These are phyloP conservation scores for Didymella pinodella DNA, from an alignment of 2,329 filamentous ascomycete genomes.

Conservation along the genomic window DNA sequence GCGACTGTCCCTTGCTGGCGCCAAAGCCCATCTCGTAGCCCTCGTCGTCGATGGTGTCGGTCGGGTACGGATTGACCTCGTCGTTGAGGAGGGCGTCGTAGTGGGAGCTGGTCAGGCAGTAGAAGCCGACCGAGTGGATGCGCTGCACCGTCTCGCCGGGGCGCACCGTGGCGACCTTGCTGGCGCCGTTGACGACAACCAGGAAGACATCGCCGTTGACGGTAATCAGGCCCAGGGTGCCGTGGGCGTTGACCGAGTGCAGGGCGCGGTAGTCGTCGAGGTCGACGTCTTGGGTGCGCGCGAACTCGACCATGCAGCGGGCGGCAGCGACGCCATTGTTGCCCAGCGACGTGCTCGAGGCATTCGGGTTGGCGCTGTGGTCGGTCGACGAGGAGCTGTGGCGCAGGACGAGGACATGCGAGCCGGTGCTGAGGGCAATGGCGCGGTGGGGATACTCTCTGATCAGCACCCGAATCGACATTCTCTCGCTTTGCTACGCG, in stretches of 20 bases:
- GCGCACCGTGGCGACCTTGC: constrained; percentile 79
- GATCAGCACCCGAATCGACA: constrained; percentile 76
- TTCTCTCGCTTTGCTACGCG: constrained; percentile 26
- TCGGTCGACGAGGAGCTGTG: constrained; percentile 74
- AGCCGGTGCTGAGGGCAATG: constrained; percentile 81
- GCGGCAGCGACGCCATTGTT: constrained; percentile 51
- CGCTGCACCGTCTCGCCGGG: constrained; percentile 89
- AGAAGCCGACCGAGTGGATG: constrained; percentile 87
- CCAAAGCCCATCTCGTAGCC: constrained; percentile 60
- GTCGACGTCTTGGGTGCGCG: constrained; percentile 68
- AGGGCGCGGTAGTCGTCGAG: constrained; percentile 79
- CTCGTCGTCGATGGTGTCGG: constrained; percentile 62
- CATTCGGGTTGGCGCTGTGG: constrained; percentile 52
- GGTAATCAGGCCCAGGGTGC: constrained; percentile 87
- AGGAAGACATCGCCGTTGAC: constrained; percentile 87
- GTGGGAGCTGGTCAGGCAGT: constrained; percentile 85
- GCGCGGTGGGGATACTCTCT: constrained; percentile 87
- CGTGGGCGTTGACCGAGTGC: constrained; percentile 76
- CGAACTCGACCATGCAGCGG: constrained; percentile 90
- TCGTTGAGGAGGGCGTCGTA: constrained; percentile 79
- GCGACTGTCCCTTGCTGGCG: constrained; percentile 70
- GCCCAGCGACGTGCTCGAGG: constrained; percentile 62
- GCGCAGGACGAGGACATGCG: constrained; percentile 84
- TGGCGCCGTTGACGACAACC: constrained; percentile 83
- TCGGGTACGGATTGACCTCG: constrained; percentile 63